These are phyloP conservation scores for Triticum turgidum DNA, from an alignment of 176 grass and related monocot genomes.

Conservation along the genomic window DNA sequence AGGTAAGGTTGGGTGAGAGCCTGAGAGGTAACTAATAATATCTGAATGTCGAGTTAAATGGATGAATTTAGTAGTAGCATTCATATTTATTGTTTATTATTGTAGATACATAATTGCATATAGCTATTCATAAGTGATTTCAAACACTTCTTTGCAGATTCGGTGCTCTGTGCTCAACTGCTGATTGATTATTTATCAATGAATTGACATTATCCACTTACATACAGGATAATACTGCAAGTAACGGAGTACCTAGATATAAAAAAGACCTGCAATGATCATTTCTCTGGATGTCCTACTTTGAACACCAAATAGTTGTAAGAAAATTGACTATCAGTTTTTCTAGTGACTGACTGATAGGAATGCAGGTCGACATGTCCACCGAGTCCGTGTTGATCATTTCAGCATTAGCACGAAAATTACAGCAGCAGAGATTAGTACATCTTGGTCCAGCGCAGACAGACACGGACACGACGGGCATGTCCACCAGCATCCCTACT, in stretches of 20 bases:
- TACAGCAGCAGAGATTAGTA: no score
- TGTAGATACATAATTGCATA: background rate
- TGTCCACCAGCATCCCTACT: no score
- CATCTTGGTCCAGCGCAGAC: no score
- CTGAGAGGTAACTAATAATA: background rate
- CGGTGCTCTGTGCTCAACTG: background rate
- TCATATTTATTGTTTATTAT: background rate
- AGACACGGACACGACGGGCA: no score
- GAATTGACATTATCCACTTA: background rate
- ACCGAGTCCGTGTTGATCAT: no score
- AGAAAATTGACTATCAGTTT: background rate
- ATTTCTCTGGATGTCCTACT: background rate
- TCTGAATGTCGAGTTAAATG: background rate
- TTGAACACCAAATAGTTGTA: background rate
- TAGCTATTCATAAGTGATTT: background rate
- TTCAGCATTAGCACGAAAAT: no score
- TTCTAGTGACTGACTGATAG: background rate
- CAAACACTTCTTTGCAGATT: background rate
- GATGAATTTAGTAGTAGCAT: background rate
- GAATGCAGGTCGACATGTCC: no score
- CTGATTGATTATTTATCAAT: background rate
- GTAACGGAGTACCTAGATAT: background rate
- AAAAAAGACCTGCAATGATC: background rate
- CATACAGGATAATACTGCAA: background rate
- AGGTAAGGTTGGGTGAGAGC: background rate